Evolutionary conservation across 2,329 filamentous ascomycete species (phyloP).

Genomic region (Aspergillus alliaceus): DNA sequence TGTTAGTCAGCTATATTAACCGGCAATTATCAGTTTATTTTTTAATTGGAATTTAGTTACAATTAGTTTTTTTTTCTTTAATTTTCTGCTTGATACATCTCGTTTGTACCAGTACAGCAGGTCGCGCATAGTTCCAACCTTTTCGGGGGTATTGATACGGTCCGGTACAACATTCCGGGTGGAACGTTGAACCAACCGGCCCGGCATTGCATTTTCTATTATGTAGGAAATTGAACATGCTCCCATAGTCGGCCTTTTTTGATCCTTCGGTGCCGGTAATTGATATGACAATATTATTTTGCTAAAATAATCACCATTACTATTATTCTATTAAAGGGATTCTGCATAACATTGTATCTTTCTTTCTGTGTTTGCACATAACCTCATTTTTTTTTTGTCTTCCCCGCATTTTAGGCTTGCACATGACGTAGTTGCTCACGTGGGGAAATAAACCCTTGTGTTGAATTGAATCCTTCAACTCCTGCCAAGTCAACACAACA

Average conservation of each 20-base stretch:
- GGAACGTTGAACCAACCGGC: slow-evolving; percentile 15
- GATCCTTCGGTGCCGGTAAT: too few species aligned
- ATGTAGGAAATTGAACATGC: background rate
- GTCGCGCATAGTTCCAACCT: background rate
- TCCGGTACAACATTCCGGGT: slow-evolving; percentile 17
- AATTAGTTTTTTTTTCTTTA: background rate
- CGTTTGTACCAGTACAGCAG: background rate
- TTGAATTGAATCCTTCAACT: background rate
- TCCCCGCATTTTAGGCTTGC: background rate
- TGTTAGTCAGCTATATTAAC: slow-evolving; percentile 4
- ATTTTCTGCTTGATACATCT: background rate
- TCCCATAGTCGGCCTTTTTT: background rate
- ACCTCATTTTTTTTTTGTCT: background rate
- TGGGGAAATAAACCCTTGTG: background rate
- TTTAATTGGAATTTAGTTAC: background rate
- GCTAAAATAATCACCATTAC: background rate
- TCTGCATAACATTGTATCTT: too few species aligned
- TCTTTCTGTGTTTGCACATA: too few species aligned
- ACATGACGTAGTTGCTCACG: background rate
- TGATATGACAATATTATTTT: background rate
- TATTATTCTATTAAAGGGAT: background rate
- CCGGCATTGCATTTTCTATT: slow-evolving; percentile 10
- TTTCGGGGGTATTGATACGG: slow-evolving; percentile 10
- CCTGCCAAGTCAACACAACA: background rate
- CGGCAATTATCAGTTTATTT: background rate